Percentiles rank a stretch among this genome's conserved stretches.
phyloP scores from a whole-genome alignment of 495 filamentous ascomycete species.

The Paragyromitra xinjiangensis region DNA sequence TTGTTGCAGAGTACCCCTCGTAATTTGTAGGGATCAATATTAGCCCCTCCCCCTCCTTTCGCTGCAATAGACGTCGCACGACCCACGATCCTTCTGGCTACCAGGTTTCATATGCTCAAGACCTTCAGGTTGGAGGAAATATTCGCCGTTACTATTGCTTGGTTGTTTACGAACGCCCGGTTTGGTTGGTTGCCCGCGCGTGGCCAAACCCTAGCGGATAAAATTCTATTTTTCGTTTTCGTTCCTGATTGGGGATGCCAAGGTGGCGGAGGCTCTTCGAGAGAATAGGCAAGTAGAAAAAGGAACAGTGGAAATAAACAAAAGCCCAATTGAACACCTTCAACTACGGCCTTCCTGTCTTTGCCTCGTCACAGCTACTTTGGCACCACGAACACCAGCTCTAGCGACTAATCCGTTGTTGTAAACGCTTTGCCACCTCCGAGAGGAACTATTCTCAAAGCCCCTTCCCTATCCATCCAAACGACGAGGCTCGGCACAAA shows the following conservation, averaged over 20 bases:
- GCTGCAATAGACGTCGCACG: conserved; percentile 26
- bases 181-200: no score
- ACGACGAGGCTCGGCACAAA: conserved; percentile 29
- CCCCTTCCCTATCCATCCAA: conserved; percentile 10
- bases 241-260: conserved; percentile 26
- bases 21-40: conserved; percentile 13
- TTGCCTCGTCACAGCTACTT: not conserved
- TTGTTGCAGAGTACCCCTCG: conserved; percentile 37
- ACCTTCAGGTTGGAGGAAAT: not conserved
- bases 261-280: no score
- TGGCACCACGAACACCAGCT: not conserved
- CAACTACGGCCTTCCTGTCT: conserved; percentile 11
- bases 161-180: no score
- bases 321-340: not conserved
- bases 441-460: conserved; percentile 30
- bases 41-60: conserved; percentile 30
- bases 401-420: conserved; percentile 9
- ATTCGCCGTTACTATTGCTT: conserved; percentile 1
- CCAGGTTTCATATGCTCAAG: conserved; percentile 37
- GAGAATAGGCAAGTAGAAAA: not conserved
- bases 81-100: conserved; percentile 10
- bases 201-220: not conserved
- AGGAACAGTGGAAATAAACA: conserved; percentile 12
- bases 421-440: conserved; percentile 16
- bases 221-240: not conserved